Evolutionary conservation across 2,329 filamentous ascomycete species (phyloP).

Genomic region (Colletotrichum orchidophilum): DNA sequence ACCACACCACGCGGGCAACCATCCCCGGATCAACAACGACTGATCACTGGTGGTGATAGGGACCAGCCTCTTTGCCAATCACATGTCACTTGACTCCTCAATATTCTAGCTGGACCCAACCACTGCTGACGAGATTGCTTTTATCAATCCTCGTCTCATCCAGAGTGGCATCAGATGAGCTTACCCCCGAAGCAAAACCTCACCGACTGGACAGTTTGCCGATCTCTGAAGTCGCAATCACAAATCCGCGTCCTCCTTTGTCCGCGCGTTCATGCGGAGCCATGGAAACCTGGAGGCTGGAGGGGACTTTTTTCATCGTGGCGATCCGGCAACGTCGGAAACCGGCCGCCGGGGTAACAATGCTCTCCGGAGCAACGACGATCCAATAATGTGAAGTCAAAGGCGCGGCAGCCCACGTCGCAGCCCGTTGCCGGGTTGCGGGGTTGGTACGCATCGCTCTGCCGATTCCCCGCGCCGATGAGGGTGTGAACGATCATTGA

Average conservation of each 20-base stretch:
- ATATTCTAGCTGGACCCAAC: neutral
- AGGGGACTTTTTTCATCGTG: neutral
- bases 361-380: neutral
- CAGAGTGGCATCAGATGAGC: neutral
- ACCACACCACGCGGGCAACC: constrained; percentile 12
- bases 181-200: neutral
- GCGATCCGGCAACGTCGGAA: neutral
- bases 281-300: neutral
- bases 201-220: neutral
- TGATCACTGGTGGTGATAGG: neutral
- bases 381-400: neutral
- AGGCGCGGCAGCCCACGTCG: neutral
- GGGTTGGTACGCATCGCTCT: neutral
- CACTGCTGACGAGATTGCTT: constrained; percentile 11
- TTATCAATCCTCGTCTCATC: neutral
- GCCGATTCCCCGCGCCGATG: neutral
- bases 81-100: constrained; percentile 1
- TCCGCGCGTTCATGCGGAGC: neutral
- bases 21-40: neutral
- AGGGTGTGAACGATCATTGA: too few species aligned
- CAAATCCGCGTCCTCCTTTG: neutral
- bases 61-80: neutral
- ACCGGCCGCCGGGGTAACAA: neutral
- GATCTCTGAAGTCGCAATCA: neutral
- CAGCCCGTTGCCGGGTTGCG: neutral